Conservation (phyloP, 2,329 filamentous ascomycete species). For the Cordyceps cateniannulata region DNA sequence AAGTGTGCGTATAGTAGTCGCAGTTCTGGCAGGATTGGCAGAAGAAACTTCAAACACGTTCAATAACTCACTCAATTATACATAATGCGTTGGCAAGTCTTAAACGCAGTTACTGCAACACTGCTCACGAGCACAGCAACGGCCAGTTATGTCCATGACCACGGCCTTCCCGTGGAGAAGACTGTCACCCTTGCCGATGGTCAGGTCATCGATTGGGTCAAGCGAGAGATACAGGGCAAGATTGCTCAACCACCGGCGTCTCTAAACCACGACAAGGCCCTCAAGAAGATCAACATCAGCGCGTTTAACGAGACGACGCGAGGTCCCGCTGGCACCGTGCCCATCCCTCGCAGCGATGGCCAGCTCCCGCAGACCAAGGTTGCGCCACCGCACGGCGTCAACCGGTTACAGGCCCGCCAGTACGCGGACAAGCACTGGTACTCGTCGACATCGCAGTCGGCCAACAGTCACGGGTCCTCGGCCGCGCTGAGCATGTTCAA, state of each 20-base stretch:
- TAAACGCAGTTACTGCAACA: background rate
- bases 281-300: background rate
- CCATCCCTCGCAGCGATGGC: slow-evolving; percentile 12
- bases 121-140: background rate
- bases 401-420: slow-evolving; percentile 3
- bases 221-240: slow-evolving; percentile 10
- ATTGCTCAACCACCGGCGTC: slow-evolving; percentile 7
- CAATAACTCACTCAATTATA: background rate
- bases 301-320: slow-evolving; percentile 2
- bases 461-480: slow-evolving; percentile 4
- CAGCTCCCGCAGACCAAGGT: background rate
- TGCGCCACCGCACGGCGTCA: background rate
- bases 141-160: slow-evolving; percentile 4
- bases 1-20: background rate
- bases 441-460: background rate
- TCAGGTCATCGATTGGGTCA: slow-evolving; percentile 14
- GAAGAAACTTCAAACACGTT: too few species aligned
- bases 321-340: slow-evolving; percentile 14
- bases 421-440: slow-evolving; percentile 13
- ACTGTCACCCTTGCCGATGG: slow-evolving; percentile 13
- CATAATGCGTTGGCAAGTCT: slow-evolving; percentile 1
- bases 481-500: slow-evolving; percentile 11
- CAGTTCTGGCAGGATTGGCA: background rate
- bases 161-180: slow-evolving; percentile 13
- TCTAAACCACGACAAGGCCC: background rate